Evolutionary conservation across 2,329 filamentous ascomycete species (phyloP).

Genomic region (Cladosporium colombiae): DNA sequence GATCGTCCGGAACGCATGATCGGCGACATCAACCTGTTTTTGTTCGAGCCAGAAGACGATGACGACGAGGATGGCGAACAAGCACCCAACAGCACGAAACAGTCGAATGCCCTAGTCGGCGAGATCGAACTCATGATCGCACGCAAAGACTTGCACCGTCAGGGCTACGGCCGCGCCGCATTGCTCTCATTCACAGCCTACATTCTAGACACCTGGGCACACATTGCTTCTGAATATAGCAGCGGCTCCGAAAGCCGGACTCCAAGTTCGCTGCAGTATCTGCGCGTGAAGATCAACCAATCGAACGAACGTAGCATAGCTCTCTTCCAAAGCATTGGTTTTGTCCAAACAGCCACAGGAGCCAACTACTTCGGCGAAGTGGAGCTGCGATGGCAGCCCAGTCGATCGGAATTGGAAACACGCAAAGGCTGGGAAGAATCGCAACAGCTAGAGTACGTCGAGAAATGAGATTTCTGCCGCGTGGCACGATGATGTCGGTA

Average conservation of each 20-base stretch:
- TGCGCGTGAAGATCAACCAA: conserved; percentile 64
- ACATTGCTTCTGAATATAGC: conserved; percentile 61
- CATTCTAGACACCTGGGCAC: conserved; percentile 54
- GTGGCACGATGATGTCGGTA: background rate
- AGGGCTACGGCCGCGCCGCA: conserved; percentile 66
- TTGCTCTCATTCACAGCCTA: conserved; percentile 71
- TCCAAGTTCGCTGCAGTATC: conserved; percentile 41
- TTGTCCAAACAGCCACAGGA: conserved; percentile 50
- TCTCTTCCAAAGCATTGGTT: conserved; percentile 63
- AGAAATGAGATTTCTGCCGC: conserved; percentile 2
- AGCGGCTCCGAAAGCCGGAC: background rate
- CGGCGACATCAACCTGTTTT: conserved; percentile 65
- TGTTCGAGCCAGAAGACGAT: conserved; percentile 58
- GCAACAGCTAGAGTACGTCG: conserved; percentile 20
- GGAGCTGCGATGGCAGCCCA: conserved; percentile 52
- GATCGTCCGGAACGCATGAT: conserved; percentile 57
- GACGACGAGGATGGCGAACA: conserved; percentile 33
- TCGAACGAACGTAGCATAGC: conserved; percentile 58
- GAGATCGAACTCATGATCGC: conserved; percentile 91
- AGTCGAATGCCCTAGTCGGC: conserved; percentile 50
- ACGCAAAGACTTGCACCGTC: conserved; percentile 54
- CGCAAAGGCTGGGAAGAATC: conserved; percentile 26
- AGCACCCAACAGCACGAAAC: background rate
- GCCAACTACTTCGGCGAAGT: conserved; percentile 70
- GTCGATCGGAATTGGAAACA: conserved; percentile 21